Evolutionary conservation across 345 rosid species (phyloP).

Genomic region (Gossypium arboreum): DNA sequence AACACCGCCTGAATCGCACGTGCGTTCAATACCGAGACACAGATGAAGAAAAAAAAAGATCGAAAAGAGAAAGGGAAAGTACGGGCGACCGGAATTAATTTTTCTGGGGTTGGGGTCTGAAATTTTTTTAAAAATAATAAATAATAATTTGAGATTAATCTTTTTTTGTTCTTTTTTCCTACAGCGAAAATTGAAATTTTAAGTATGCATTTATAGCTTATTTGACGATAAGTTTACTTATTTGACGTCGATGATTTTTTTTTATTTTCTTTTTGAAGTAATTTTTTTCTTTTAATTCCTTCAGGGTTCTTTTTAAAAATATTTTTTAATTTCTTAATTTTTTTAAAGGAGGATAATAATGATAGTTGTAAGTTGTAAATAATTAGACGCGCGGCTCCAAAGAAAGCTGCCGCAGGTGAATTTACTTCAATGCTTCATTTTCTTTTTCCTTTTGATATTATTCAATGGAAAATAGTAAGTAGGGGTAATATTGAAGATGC

Average conservation of each 20-base stretch:
- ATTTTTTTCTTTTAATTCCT: neutral
- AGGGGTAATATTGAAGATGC: too few species aligned
- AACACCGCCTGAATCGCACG: slow-evolving; percentile 5
- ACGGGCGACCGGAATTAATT: neutral
- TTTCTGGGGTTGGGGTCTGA: neutral
- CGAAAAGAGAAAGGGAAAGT: neutral
- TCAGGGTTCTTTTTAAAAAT: too few species aligned
- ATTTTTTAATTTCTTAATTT: too few species aligned
- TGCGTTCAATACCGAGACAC: neutral
- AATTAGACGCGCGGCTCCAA: too few species aligned
- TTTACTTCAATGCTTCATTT: too few species aligned
- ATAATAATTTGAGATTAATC: neutral
- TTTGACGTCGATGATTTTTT: too few species aligned
- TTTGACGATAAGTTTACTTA: too few species aligned
- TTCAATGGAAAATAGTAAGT: too few species aligned
- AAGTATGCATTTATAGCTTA: neutral
- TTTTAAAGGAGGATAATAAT: too few species aligned
- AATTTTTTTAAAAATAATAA: neutral
- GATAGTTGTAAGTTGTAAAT: too few species aligned
- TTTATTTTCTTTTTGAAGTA: neutral
- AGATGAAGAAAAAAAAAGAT: neutral
- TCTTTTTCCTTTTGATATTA: too few species aligned
- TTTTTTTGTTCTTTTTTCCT: neutral
- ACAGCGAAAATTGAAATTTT: neutral
- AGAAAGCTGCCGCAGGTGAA: too few species aligned